These are phyloP conservation scores for Penicillium canescens DNA, from an alignment of 495 filamentous ascomycete species.

Conservation along the genomic window DNA sequence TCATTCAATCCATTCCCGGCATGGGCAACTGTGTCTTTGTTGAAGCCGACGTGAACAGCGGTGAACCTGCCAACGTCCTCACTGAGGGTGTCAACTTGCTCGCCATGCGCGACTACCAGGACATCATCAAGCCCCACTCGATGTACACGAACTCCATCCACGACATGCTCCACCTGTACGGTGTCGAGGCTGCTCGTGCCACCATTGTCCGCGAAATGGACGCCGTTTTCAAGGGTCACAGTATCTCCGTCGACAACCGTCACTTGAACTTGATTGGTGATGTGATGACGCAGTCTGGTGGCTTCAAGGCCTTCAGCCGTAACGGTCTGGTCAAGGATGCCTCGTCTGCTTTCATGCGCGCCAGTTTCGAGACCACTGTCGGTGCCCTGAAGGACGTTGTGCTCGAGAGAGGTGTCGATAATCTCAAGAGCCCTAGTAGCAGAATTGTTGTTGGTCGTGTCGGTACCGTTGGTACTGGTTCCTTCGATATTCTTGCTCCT, in stretches of 20 bases:
- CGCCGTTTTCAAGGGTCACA: slow-evolving; percentile 85
- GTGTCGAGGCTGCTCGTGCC: slow-evolving; percentile 86
- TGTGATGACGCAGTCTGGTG: slow-evolving; percentile 89
- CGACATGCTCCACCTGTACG: slow-evolving; percentile 80
- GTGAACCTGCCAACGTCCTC: slow-evolving; percentile 59
- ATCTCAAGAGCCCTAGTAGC: slow-evolving; percentile 79
- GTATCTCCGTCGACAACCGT: slow-evolving; percentile 87
- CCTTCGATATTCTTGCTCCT: slow-evolving; percentile 83
- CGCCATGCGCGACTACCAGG: slow-evolving; percentile 84
- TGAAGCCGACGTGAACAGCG: slow-evolving; percentile 59
- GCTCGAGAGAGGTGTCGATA: slow-evolving; percentile 85
- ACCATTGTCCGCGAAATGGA: slow-evolving; percentile 87
- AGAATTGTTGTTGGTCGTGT: slow-evolving; percentile 85
- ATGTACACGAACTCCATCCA: slow-evolving; percentile 92
- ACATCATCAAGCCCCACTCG: slow-evolving; percentile 82
- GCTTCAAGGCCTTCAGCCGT: slow-evolving; percentile 87
- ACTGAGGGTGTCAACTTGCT: slow-evolving; percentile 86
- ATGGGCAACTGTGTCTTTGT: slow-evolving; percentile 72
- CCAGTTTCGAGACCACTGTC: slow-evolving; percentile 97
- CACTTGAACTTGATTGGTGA: slow-evolving; percentile 96
- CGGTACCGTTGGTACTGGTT: slow-evolving; percentile 82
- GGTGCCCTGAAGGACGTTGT: slow-evolving; percentile 91
- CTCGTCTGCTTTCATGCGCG: slow-evolving; percentile 90
- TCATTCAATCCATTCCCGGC: slow-evolving; percentile 83
- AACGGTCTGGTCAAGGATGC: slow-evolving; percentile 76